These are phyloP conservation scores for Hydnomerulius pinastri DNA, from an alignment of 768 basidiomycete species.

Conservation along the genomic window DNA sequence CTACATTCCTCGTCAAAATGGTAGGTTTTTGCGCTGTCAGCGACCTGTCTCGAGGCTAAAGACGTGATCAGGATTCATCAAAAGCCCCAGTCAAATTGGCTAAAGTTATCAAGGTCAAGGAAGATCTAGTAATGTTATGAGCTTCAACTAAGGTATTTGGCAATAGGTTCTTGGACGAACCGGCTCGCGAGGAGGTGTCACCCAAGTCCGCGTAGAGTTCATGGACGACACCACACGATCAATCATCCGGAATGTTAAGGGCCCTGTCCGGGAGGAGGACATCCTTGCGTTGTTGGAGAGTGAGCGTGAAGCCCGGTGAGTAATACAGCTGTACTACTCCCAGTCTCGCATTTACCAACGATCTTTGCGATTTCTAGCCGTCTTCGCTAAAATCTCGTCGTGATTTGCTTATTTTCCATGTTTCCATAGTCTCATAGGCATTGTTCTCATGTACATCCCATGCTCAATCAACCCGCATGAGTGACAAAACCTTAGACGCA, in stretches of 20 bases:
- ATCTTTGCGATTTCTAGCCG: too few species aligned
- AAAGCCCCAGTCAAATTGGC: slow-evolving; percentile 97
- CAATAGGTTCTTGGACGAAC: slow-evolving; percentile 94
- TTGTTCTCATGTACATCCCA: not conserved
- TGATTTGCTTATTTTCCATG: not conserved
- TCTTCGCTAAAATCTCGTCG: slow-evolving; percentile 1
- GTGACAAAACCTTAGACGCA: not conserved
- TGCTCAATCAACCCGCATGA: not conserved
- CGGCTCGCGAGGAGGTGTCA: slow-evolving; percentile 98
- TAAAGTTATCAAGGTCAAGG: slow-evolving; percentile 88
- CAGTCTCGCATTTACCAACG: too few species aligned
- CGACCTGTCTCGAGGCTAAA: not conserved
- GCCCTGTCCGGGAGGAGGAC: slow-evolving; percentile 94
- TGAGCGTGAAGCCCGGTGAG: slow-evolving; percentile 99
- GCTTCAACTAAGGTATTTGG: slow-evolving; percentile 4
- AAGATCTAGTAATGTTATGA: not conserved
- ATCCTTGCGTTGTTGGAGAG: slow-evolving; percentile 96
- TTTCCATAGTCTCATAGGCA: not conserved
- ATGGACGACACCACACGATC: slow-evolving; percentile 95
- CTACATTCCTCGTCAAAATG: slow-evolving; percentile 18
- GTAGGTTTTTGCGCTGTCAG: slow-evolving; percentile 13
- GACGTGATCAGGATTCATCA: slow-evolving; percentile 63
- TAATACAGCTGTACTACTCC: too few species aligned
- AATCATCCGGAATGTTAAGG: slow-evolving; percentile 99
- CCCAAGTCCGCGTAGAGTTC: slow-evolving; percentile 99